These are phyloP conservation scores for Cladophialophora psammophila DNA, from an alignment of 2,329 filamentous ascomycete species.

Conservation along the genomic window DNA sequence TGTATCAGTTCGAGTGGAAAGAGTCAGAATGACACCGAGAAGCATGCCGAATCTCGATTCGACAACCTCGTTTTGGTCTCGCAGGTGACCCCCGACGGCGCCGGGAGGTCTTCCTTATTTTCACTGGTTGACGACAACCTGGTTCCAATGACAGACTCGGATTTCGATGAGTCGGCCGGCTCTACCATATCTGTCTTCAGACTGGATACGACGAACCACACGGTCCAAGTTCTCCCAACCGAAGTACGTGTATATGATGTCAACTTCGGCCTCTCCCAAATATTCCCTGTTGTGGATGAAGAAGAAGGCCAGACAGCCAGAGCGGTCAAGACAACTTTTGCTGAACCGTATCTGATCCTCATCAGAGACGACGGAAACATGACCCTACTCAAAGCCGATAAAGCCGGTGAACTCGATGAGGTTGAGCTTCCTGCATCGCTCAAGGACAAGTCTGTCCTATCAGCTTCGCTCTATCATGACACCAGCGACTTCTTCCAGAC, in stretches of 20 bases:
- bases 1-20: conserved; percentile 73
- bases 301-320: conserved; percentile 79
- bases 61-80: conserved; percentile 85
- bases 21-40: conserved; percentile 54
- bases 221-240: conserved; percentile 85
- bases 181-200: conserved; percentile 85
- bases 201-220: conserved; percentile 78
- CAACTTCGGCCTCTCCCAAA: conserved; percentile 86
- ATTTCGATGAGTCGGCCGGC: conserved; percentile 90
- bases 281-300: conserved; percentile 91
- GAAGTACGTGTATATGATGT: conserved; percentile 92
- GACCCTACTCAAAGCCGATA: conserved; percentile 79
- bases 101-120: conserved; percentile 81
- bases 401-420: conserved; percentile 84
- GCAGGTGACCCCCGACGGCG: conserved; percentile 69
- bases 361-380: conserved; percentile 83
- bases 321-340: conserved; percentile 81
- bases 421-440: conserved; percentile 69
- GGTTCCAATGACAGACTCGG: conserved; percentile 78
- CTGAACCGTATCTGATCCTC: conserved; percentile 84
- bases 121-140: conserved; percentile 75
- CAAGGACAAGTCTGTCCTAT: conserved; percentile 75
- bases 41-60: conserved; percentile 70
- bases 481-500: conserved; percentile 62
- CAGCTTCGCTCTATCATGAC: conserved; percentile 84